Base-by-base conservation (phyloP, 1,284 basidiomycete species). In the Trichosporon coremiiforme region DNA sequence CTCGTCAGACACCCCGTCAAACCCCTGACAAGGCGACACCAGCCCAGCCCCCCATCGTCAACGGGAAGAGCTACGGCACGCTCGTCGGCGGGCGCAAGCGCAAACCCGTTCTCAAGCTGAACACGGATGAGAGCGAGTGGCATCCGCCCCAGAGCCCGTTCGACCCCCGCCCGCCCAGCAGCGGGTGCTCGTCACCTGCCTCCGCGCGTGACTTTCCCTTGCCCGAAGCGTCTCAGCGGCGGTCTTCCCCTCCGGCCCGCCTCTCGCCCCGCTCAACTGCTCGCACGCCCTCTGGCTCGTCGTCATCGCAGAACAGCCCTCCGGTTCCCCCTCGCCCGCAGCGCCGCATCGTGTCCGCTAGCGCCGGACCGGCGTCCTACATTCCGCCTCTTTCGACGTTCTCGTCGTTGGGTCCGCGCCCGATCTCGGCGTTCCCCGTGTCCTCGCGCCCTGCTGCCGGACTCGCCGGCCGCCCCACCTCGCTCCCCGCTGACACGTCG, bases 41-140 rank as follows among this genome's bases (percentile, higher is more conserved):
- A 3, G 13, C 25, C 25, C 22, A 60, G 33, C 1, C 31, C 6
- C 50, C 50, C 20, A 25, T 25, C 50, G 50, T 53, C 20, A 53
- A 53, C 20, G 57, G 29, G 57, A 62, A 62, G 17, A 33, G 57
- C 57, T 62, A 62, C 33, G 57, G 31, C 57, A 25, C 50, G 50
- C 50, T 53, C 50, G 15, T 33, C 29, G 29, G 29, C 57, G 57
- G 31, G 31, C 31, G 57, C 6, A 62, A 22, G 29, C 33, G 57
- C 29, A 62, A 62, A 31, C 57, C 57, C 9, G 29, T 62, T 15
- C 31, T 60, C 9, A 60, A 33, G 29, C 13, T 62, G 2, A n/a
- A 15, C 31, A 62, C 57, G 29, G 31, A 62, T 29, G 15, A 33
- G 29, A 33, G 20, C 17, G 57, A 35, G 57, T 62, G 57, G 57